A percentile compares a stretch with the other conserved stretches of the same genome.
Conservation (phyloP, 108 stramenopile species). For the Nannochloropsis salina region DNA sequence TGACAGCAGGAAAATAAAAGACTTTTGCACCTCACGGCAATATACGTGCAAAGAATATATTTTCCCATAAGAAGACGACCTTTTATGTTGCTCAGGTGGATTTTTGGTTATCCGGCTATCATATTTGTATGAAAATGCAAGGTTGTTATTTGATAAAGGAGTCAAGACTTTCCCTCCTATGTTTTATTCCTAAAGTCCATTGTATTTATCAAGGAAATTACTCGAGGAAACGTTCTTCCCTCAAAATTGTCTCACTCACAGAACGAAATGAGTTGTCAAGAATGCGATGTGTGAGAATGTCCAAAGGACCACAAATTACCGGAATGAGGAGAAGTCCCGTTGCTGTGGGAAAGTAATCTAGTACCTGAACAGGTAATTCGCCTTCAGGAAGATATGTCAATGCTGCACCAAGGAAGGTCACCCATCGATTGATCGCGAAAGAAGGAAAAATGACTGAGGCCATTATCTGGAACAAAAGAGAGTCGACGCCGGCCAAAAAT, state of each 20-base stretch:
- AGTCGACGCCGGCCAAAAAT: neutral
- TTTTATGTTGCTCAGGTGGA: too few species aligned
- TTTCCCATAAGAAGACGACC: too few species aligned
- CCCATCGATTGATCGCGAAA: constrained; percentile 40
- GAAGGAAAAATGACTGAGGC: neutral
- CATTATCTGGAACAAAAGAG: neutral
- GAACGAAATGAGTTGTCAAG: constrained; percentile 32
- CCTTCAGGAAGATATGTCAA: neutral
- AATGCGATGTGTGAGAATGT: constrained; percentile 30
- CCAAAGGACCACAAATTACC: constrained; percentile 49
- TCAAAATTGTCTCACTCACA: constrained; percentile 15
- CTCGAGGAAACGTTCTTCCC: neutral
- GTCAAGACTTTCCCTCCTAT: too few species aligned
- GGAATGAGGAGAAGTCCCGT: constrained; percentile 52
- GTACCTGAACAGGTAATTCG: neutral
- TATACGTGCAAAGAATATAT: too few species aligned
- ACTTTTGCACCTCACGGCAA: too few species aligned
- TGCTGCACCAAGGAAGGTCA: neutral
- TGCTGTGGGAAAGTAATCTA: constrained; percentile 28
- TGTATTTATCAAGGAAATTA: too few species aligned
- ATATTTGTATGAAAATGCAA: too few species aligned
- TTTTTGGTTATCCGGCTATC: too few species aligned
- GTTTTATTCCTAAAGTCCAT: too few species aligned
- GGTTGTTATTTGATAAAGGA: too few species aligned
- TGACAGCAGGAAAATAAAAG: too few species aligned